Conservation (phyloP, 257 asterid species). For the Verbascum thapsus region DNA sequence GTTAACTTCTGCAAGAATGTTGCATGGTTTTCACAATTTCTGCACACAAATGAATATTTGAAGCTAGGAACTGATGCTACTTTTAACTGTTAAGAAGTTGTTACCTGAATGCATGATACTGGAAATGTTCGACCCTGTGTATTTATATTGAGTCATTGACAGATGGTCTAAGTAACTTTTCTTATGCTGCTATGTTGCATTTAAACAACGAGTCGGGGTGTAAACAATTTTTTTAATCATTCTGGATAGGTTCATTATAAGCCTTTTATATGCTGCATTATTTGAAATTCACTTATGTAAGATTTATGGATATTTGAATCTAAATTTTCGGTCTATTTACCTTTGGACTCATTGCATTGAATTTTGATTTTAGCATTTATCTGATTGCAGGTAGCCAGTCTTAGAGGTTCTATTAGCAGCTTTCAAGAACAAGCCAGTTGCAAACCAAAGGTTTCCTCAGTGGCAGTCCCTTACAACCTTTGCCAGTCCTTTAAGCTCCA, state of each 20-base stretch:
- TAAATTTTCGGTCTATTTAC: not conserved
- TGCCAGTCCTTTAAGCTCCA: slow-evolving; percentile 77
- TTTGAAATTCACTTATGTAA: not conserved
- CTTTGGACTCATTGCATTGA: not conserved
- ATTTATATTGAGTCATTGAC: not conserved
- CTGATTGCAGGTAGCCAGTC: slow-evolving; percentile 77
- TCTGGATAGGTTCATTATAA: slow-evolving; percentile 19
- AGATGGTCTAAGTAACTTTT: slow-evolving; percentile 3
- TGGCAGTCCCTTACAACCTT: slow-evolving; percentile 71
- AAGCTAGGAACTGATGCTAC: slow-evolving; percentile 13
- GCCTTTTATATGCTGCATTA: slow-evolving; percentile 8
- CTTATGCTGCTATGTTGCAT: slow-evolving; percentile 17
- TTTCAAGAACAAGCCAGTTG: slow-evolving; percentile 98
- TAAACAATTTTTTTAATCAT: slow-evolving; percentile 14
- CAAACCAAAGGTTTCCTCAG: slow-evolving; percentile 66
- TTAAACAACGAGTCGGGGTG: not conserved
- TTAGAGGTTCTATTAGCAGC: slow-evolving; percentile 92
- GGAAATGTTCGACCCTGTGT: slow-evolving; percentile 5
- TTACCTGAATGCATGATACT: not conserved
- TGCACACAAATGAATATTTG: not conserved
- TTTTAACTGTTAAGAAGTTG: not conserved
- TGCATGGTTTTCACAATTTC: slow-evolving; percentile 6
- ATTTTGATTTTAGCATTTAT: slow-evolving; percentile 25
- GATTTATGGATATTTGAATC: not conserved
- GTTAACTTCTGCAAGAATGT: slow-evolving; percentile 23